Evolutionary conservation across 371 early-diverging fungal species (phyloP), one percentile per base, ranked within the genome.

Genomic region (Fennellomyces sp.): DNA sequence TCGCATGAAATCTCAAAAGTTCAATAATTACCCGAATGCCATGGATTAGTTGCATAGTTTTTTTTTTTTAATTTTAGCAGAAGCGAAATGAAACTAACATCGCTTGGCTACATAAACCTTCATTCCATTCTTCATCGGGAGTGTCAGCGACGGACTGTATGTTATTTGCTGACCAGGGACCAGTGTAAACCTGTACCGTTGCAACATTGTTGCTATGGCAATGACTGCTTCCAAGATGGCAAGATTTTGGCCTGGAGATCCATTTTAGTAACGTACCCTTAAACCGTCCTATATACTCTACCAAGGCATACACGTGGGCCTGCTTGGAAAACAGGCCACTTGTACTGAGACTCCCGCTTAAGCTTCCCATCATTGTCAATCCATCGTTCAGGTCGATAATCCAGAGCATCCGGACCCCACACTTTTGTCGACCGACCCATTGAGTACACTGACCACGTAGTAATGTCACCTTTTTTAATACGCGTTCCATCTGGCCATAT

Each of bases 291-390:
- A n/a, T n/a, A n/a, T n/a, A n/a, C n/a, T n/a, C n/a, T n/a, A n/a
- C n/a, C n/a, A n/a, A n/a, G n/a, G n/a, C n/a, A 91, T 26, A 85
- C 76, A 21, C 91, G 76, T 2, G 91, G 90, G 0, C 91, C 90
- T 8, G 84, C 86, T 52, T 88, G 85, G 69, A 88, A 87, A 4
- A 73, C 75, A 5, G 73, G 73, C 75, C 75, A 78, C 52, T 75
- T 63, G 23, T 75, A 73, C 54, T 70, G 72, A 25, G 67, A 64
- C 42, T 74, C 71, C 17, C 73, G 68, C 8, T 57, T 35, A 10
- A 73, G 58, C 48, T 75, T 69, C 17, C 76, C 69, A 21, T 75
- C 70, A 5, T 53, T 42, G 5, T 60, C 62, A 35, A 87, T 64
- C 83, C 86, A 88, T 19, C 89, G 74, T 59, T 88, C 87, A 15